phyloP scores from a whole-genome alignment of 2,329 filamentous ascomycete genomes.

The Claviceps maximensis region DNA sequence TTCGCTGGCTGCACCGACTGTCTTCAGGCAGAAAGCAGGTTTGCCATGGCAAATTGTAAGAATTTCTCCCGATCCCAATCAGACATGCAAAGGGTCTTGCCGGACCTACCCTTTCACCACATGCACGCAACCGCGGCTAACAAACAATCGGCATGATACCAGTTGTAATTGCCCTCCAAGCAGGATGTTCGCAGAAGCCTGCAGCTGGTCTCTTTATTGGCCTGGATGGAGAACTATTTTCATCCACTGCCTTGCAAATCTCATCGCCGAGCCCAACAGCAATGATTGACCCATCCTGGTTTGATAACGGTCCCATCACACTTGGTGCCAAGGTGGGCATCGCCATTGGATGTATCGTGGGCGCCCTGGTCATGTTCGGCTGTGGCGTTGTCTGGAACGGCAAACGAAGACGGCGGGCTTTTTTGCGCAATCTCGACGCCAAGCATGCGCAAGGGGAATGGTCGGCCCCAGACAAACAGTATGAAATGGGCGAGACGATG shows the following conservation, averaged over 20 bases:
- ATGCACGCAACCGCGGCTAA: too few relatives aligned
- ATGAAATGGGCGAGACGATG: slow-evolving; percentile 16
- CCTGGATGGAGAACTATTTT: slow-evolving; percentile 40
- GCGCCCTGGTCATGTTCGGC: slow-evolving; percentile 35
- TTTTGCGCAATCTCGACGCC: slow-evolving; percentile 34
- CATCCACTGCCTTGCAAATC: slow-evolving; percentile 31
- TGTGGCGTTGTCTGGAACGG: slow-evolving; percentile 43
- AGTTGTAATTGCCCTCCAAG: slow-evolving; percentile 39
- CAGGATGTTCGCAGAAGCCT: slow-evolving; percentile 42
- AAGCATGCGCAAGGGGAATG: slow-evolving; percentile 26
- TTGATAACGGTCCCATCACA: slow-evolving; percentile 30
- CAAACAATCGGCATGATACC: too few relatives aligned
- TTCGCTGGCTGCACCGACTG: slow-evolving; percentile 32
- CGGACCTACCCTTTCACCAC: too few relatives aligned
- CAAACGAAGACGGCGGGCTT: slow-evolving; percentile 39
- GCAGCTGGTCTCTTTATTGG: slow-evolving; percentile 32
- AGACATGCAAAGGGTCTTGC: too few relatives aligned
- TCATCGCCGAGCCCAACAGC: slow-evolving; percentile 33
- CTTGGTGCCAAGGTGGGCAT: slow-evolving; percentile 47
- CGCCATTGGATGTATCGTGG: slow-evolving; percentile 34
- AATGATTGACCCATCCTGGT: slow-evolving; percentile 26
- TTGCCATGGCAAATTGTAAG: slow-evolving; percentile 42
- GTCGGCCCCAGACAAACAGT: slow-evolving; percentile 21
- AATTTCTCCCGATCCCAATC: too few relatives aligned
- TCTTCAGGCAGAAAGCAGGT: slow-evolving; percentile 22